A percentile compares a stretch with the other conserved stretches of the same genome.
phyloP scores from a whole-genome alignment of 805 yeast species.

The Phaffomyces opuntiae region DNA sequence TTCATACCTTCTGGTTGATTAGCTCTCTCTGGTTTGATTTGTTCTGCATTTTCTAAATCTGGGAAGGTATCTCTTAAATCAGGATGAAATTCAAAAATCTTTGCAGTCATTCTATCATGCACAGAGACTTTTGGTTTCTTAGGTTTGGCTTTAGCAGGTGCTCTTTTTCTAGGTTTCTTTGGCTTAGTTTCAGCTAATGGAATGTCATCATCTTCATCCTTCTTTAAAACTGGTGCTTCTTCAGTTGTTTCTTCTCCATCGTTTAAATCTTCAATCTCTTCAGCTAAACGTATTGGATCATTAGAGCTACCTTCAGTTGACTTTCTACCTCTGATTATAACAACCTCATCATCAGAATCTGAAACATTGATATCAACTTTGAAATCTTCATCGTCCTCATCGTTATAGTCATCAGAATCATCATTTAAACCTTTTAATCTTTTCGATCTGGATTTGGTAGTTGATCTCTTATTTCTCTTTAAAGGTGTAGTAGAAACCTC shows the following conservation, averaged over 20 bases:
- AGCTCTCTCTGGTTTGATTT: slow-evolving; percentile 46
- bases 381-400: slow-evolving; percentile 22
- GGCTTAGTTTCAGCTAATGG: slow-evolving; percentile 23
- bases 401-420: slow-evolving; percentile 29
- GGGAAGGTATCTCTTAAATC: slow-evolving; percentile 68
- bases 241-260: slow-evolving; percentile 9
- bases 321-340: slow-evolving; percentile 7
- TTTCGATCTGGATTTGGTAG: slow-evolving; percentile 23
- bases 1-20: slow-evolving; percentile 76
- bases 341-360: slow-evolving; percentile 21
- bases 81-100: slow-evolving; percentile 71
- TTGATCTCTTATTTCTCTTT: slow-evolving; percentile 19
- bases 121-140: slow-evolving; percentile 53
- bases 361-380: not conserved
- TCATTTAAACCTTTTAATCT: slow-evolving; percentile 22
- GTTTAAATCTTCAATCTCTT: slow-evolving; percentile 10
- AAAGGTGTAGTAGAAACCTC: not conserved
- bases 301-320: slow-evolving; percentile 7
- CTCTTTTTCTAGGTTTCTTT: slow-evolving; percentile 14
- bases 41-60: slow-evolving; percentile 41
- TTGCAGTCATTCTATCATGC: slow-evolving; percentile 61
- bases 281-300: slow-evolving; percentile 15
- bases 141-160: slow-evolving; percentile 16
- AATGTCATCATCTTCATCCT: slow-evolving; percentile 10
- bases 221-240: not conserved